These are phyloP conservation scores for Pyrenochaeta sp. DNA, from an alignment of 2,329 filamentous ascomycete species.

Conservation along the genomic window DNA sequence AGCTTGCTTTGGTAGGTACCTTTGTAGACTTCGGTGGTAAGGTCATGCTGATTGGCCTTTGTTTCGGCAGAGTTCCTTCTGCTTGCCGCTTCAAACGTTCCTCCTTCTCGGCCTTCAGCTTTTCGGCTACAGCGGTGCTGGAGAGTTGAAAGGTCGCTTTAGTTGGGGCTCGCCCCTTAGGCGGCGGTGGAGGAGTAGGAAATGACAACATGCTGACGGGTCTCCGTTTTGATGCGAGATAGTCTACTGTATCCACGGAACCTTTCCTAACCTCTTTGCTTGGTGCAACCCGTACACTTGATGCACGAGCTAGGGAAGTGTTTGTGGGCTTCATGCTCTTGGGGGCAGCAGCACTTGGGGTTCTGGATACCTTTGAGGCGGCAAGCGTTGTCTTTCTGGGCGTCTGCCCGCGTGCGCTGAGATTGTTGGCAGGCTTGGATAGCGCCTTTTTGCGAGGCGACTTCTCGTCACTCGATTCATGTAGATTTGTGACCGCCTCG, in stretches of 20 bases:
- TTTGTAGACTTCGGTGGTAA: constrained; percentile 61
- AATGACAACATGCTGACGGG: constrained; percentile 58
- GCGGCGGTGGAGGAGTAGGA: constrained; percentile 55
- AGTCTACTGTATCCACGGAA: constrained; percentile 41
- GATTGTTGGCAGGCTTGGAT: constrained; percentile 8
- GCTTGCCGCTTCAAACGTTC: constrained; percentile 57
- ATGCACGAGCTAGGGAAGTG: constrained; percentile 33
- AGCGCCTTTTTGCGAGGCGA: constrained; percentile 33
- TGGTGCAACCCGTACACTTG: constrained; percentile 35
- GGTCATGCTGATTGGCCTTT: constrained; percentile 57
- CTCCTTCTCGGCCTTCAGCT: constrained; percentile 61
- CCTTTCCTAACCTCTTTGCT: constrained; percentile 31
- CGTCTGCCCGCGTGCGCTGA: constrained; percentile 12
- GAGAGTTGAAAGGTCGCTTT: constrained; percentile 61
- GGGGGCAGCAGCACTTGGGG: constrained; percentile 32
- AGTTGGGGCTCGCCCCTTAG: constrained; percentile 61
- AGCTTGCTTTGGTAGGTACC: constrained; percentile 59
- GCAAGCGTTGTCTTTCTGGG: constrained; percentile 13
- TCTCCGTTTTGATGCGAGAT: constrained; percentile 55
- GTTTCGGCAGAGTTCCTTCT: constrained; percentile 36
- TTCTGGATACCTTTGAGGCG: constrained; percentile 33
- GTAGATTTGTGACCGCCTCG: constrained; percentile 47
- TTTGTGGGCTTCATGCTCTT: constrained; percentile 41
- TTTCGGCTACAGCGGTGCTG: constrained; percentile 62
- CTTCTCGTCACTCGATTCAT: constrained; percentile 42